Conservation (phyloP, 768 basidiomycete species). For the Boletus subcaerulescens region DNA sequence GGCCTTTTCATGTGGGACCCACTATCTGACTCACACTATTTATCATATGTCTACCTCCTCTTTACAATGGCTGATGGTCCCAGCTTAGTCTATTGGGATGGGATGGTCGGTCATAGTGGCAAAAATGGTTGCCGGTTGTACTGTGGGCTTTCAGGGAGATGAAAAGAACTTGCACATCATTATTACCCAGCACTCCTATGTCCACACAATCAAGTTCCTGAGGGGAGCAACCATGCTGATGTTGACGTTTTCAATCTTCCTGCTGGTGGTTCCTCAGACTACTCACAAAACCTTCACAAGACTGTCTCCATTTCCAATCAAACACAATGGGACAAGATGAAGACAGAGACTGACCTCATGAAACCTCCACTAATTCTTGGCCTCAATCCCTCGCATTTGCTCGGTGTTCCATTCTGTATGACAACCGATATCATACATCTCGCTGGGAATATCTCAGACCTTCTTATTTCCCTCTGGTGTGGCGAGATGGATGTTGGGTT, state of each 20-base stretch:
- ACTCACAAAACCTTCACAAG: neutral
- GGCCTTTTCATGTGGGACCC: neutral
- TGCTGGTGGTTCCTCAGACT: neutral
- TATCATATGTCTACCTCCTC: neutral
- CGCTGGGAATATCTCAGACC: neutral
- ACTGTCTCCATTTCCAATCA: too few relatives aligned
- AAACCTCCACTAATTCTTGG: neutral
- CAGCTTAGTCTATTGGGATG: neutral
- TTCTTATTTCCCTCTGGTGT: neutral
- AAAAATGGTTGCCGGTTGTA: neutral
- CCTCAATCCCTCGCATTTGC: neutral
- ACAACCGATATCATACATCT: conserved; percentile 8
- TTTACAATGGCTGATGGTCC: neutral
- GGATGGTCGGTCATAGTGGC: neutral
- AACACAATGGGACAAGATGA: too few relatives aligned
- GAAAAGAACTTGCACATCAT: neutral
- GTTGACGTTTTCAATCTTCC: too few relatives aligned
- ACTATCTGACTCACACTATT: neutral
- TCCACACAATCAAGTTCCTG: neutral
- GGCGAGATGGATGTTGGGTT: neutral
- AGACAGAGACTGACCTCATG: neutral
- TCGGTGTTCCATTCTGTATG: conserved; percentile 1
- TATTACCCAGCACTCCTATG: neutral
- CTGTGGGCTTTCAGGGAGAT: too few relatives aligned
- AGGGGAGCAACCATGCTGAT: too few relatives aligned